These are phyloP conservation scores for Pythium dissotocum DNA, from an alignment of 352 stramenopile species.

Conservation along the genomic window DNA sequence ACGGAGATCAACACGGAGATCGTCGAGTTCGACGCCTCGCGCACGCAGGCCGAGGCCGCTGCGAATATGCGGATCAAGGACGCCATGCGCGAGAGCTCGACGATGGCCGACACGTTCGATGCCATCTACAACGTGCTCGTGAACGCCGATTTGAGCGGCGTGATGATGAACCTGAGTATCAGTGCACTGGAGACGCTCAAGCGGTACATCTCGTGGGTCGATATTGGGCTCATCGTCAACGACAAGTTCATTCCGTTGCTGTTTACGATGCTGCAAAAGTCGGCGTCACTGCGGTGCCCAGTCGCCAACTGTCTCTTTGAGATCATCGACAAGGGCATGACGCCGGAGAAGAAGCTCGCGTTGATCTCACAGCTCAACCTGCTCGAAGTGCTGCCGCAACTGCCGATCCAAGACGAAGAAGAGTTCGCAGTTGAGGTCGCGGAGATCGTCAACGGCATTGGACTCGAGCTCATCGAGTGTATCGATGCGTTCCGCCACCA, in stretches of 20 bases:
- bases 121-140: slow-evolving; percentile 83
- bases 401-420: slow-evolving; percentile 76
- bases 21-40: slow-evolving; percentile 82
- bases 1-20: slow-evolving; percentile 91
- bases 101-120: slow-evolving; percentile 79
- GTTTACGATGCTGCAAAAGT: slow-evolving; percentile 66
- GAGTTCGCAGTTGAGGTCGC: slow-evolving; percentile 83
- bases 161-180: slow-evolving; percentile 68
- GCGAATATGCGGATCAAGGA: slow-evolving; percentile 89
- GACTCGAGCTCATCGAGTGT: slow-evolving; percentile 76
- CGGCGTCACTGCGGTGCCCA: slow-evolving; percentile 56
- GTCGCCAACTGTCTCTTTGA: slow-evolving; percentile 85
- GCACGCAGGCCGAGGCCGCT: slow-evolving; percentile 52
- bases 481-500: slow-evolving; percentile 79
- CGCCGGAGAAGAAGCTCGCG: slow-evolving; percentile 78
- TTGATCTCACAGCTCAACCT: slow-evolving; percentile 74
- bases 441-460: slow-evolving; percentile 82
- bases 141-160: slow-evolving; percentile 66
- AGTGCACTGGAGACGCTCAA: slow-evolving; percentile 78
- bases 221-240: slow-evolving; percentile 83
- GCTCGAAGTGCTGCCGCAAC: slow-evolving; percentile 49
- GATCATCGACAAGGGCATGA: slow-evolving; percentile 88
- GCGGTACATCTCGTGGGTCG: slow-evolving; percentile 87
- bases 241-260: slow-evolving; percentile 78
- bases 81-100: slow-evolving; percentile 77